Evolutionary conservation across 2,329 filamentous ascomycete species (phyloP), one percentile per base, ranked within the genome.

Genomic region (Xylariaceae sp.): DNA sequence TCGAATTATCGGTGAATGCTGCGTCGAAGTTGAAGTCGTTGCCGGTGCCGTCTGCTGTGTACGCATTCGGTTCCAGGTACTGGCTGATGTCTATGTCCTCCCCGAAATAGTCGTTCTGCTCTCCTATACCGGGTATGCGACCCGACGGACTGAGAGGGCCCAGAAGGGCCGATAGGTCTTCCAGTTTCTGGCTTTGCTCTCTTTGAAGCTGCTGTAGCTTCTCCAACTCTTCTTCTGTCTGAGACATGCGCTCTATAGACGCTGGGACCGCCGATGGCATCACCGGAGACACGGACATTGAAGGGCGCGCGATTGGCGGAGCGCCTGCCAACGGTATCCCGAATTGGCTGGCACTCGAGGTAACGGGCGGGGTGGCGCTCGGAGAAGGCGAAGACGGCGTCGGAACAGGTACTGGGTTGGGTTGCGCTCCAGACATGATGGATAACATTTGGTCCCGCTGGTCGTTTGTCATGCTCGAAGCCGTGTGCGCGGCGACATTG

Each of bases 81-180:
- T 76, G 74, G 52, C 71, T 70, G 40, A 77, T 73, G 46, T 75
- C 71, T 19, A 64, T 61, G 7, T 66, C 66, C 32, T 69, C 67
- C 9, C 60, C 61, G 42, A 70, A 71, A 34, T 62, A 60, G 11
- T 44, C 41, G 21, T 54, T 55, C 9, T 63, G 60, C 3, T 73
- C 70, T 17, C 67, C 68, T 2, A 92, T 61, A 4, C 85, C 85
- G 1, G 87, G 85, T 24, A 94, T 85, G 12, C 76, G 74, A 4
- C 87, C 88, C 0, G 78, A 85, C 0, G 88, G 88, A 53, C 83
- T 89, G 9, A 94, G 71, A 0, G 88, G 88, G 5, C 85, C 81
- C 6, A 96, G 72, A 12, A 88, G 67, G 39, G 78, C 80, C 36
- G 80, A 80, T 8, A 96, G 70, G 41, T 85, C 79, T 45, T 85